A percentile compares a stretch with the other conserved stretches of the same genome.
These are phyloP conservation scores for Ganoderma lingzhi DNA, from an alignment of 1,284 basidiomycete species.

Conservation along the genomic window DNA sequence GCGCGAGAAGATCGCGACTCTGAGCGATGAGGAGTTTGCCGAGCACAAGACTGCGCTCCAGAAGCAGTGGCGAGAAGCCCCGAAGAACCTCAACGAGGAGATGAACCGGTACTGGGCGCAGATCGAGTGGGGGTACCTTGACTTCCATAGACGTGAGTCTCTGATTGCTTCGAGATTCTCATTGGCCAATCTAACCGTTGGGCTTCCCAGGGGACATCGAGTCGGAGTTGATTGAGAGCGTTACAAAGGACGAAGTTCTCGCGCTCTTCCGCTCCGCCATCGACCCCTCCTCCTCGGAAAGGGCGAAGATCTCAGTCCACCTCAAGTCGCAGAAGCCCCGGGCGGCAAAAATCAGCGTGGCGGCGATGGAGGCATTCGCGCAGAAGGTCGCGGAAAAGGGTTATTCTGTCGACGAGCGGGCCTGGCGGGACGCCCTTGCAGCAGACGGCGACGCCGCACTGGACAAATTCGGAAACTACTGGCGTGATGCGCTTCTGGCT, in stretches of 20 bases:
- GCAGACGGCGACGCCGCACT: slow-evolving; percentile 56
- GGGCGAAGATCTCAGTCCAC: slow-evolving; percentile 87
- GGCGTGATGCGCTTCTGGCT: slow-evolving; percentile 60
- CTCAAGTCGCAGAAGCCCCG: slow-evolving; percentile 74
- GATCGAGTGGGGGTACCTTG: slow-evolving; percentile 79
- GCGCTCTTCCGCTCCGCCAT: slow-evolving; percentile 76
- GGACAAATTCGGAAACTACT: slow-evolving; percentile 60
- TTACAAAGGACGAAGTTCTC: slow-evolving; percentile 85
- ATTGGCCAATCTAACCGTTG: slow-evolving; percentile 24
- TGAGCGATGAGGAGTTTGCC: slow-evolving; percentile 63
- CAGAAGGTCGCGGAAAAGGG: slow-evolving; percentile 59
- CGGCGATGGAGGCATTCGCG: slow-evolving; percentile 74
- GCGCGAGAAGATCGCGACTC: slow-evolving; percentile 51
- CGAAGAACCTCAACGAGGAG: slow-evolving; percentile 79
- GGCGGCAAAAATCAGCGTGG: slow-evolving; percentile 67
- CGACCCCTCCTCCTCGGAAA: slow-evolving; percentile 72
- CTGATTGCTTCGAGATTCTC: slow-evolving; percentile 41
- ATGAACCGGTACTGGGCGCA: slow-evolving; percentile 71
- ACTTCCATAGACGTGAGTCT: slow-evolving; percentile 74
- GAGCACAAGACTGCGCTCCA: slow-evolving; percentile 63
- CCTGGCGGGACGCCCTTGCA: slow-evolving; percentile 53
- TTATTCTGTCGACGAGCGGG: slow-evolving; percentile 60
- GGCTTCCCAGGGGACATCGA: slow-evolving; percentile 67
- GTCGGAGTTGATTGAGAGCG: slow-evolving; percentile 63
- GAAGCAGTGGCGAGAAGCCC: slow-evolving; percentile 75